Conservation (phyloP, 2,329 filamentous ascomycete species). For the Aspergillus cejpii region DNA sequence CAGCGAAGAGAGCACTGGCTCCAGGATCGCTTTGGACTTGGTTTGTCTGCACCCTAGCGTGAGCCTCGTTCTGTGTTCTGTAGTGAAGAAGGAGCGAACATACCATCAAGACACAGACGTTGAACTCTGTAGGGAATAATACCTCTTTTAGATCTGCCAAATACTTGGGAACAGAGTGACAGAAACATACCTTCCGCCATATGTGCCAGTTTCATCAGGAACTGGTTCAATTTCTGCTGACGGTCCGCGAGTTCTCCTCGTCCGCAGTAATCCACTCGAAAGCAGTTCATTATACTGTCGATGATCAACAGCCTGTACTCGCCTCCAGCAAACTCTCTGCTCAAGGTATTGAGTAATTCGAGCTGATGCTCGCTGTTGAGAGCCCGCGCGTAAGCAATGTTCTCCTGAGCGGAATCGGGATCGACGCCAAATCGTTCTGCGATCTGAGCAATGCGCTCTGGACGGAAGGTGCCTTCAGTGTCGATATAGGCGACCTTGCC, state of each 20-base stretch:
- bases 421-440: slow-evolving; percentile 60
- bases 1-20: slow-evolving; percentile 60
- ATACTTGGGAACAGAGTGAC: neutral
- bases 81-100: slow-evolving; percentile 5
- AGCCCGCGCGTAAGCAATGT: slow-evolving; percentile 59
- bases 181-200: slow-evolving; percentile 52
- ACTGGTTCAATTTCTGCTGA: slow-evolving; percentile 61
- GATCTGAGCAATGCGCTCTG: slow-evolving; percentile 61
- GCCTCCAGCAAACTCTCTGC: slow-evolving; percentile 55
- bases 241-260: slow-evolving; percentile 62
- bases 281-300: slow-evolving; percentile 65
- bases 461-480: slow-evolving; percentile 60
- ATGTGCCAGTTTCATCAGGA: slow-evolving; percentile 56
- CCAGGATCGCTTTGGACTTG: slow-evolving; percentile 66
- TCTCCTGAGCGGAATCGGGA: slow-evolving; percentile 55
- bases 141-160: slow-evolving; percentile 7
- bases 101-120: slow-evolving; percentile 58
- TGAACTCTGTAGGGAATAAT: slow-evolving; percentile 49
- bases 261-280: slow-evolving; percentile 60
- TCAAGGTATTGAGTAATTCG: slow-evolving; percentile 56
- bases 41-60: slow-evolving; percentile 48
- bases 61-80: slow-evolving; percentile 4
- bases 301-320: slow-evolving; percentile 62
- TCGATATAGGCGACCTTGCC: slow-evolving; percentile 66
- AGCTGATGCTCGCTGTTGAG: slow-evolving; percentile 61